Base-by-base conservation (phyloP, 805 yeast genomes). In the Teunomyces pallodes region DNA sequence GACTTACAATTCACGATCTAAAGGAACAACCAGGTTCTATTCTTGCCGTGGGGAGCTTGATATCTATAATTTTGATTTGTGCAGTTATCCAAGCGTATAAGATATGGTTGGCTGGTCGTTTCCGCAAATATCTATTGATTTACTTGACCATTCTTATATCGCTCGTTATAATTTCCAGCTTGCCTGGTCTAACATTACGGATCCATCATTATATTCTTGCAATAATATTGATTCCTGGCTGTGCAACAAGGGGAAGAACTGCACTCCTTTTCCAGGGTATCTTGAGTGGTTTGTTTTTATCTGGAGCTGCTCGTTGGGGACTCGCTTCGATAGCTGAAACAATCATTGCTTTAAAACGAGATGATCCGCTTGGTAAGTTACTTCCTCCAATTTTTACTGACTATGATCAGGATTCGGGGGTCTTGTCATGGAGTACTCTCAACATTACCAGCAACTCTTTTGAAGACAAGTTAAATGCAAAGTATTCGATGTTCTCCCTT, bases 231-330 rank as follows among this genome's bases (percentile, higher is more conserved):
- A 72, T 91, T 2, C 96, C 96, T 0, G 97, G 96, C 0, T 88
- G 96, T 36, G 76, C 83, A 2, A 87, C 92, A 0, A 72, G 82
- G 54, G 91, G 94, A 0, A 61, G 79, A 36, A 74, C 87, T 0
- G 90, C 91, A 0, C 72, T 86, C 54, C 57, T 86, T 7, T 86
- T 88, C 60, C 97, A 91, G 62, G 98, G 97, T 2, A 78, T 92
- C 0, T 69, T 92, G 20, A 62, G 89, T 0, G 99, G 97, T 0
- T 70, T 92, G 40, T 76, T 87, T 43, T 73, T 90, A 5, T 86
- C 91, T 17, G 99, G 99, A 0, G 82, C 89, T 1, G 81, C 95
- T 0, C 73, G 95, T 47, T 92, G 99, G 99, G 97, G 94, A 47
- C 83, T 87, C 58, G 97, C 95, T 2, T 83, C 96, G 10, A 82